These are phyloP conservation scores for Aspergillus brasiliensis DNA, from an alignment of 2,329 filamentous ascomycete species.

Conservation along the genomic window DNA sequence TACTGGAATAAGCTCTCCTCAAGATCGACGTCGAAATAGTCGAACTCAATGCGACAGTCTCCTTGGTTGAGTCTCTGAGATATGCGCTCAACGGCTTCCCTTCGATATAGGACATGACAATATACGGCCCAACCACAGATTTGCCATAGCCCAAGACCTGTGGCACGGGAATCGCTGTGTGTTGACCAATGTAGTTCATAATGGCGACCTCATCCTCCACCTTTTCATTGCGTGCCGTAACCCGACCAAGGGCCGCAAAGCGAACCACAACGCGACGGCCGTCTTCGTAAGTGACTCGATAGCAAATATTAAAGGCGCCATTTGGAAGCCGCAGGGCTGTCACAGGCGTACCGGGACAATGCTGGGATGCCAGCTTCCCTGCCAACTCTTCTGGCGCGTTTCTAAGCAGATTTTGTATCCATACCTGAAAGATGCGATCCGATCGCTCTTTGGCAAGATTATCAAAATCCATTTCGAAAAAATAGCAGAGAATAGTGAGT, in stretches of 20 bases:
- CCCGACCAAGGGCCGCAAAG: slow-evolving; percentile 32
- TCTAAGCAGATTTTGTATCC: slow-evolving; percentile 25
- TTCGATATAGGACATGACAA: slow-evolving; percentile 32
- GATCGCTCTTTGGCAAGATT: slow-evolving; percentile 25
- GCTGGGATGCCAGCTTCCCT: slow-evolving; percentile 24
- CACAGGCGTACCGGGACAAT: slow-evolving; percentile 22
- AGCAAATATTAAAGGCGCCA: slow-evolving; percentile 37
- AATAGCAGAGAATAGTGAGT: too few species aligned
- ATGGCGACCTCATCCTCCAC: slow-evolving; percentile 30
- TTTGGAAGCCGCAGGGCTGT: slow-evolving; percentile 25
- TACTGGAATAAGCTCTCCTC: slow-evolving; percentile 26
- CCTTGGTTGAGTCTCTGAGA: slow-evolving; percentile 25
- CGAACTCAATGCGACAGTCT: slow-evolving; percentile 19
- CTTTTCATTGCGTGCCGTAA: slow-evolving; percentile 31
- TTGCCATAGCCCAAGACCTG: slow-evolving; percentile 26
- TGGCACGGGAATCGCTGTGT: slow-evolving; percentile 30
- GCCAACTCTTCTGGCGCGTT: slow-evolving; percentile 28
- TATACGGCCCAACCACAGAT: slow-evolving; percentile 27
- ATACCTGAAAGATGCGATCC: slow-evolving; percentile 25
- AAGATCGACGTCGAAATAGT: slow-evolving; percentile 21
- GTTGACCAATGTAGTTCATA: slow-evolving; percentile 27
- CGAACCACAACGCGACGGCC: slow-evolving; percentile 29
- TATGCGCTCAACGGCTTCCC: slow-evolving; percentile 27
- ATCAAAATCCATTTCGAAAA: slow-evolving; percentile 29
- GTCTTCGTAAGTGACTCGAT: slow-evolving; percentile 31